Evolutionary conservation across 352 stramenopile species (phyloP), one percentile per base, ranked within the genome.

Genomic region (Phytophthora sansomeana): DNA sequence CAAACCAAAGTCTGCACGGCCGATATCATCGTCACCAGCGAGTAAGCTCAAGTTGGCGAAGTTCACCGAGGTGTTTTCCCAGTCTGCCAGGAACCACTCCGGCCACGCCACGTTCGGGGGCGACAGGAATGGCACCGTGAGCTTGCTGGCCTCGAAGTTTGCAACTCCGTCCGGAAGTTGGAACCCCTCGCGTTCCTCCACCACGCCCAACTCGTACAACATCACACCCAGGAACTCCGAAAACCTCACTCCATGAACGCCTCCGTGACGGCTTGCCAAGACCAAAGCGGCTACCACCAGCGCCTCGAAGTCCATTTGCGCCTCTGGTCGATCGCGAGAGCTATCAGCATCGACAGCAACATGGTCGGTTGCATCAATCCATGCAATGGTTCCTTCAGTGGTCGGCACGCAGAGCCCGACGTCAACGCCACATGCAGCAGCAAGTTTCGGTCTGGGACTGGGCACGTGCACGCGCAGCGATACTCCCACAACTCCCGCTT

Each of bases 91-190:
- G 44, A 52, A 61, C n/a, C 44, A 47, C 10, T 35, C 29, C 14
- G 53, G 41, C 11, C 53, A 61, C 17, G 3, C 13, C 17, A n/a
- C 17, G 26, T 60, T 61, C 4, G 41, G 29, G 5, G 39, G n/a
- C 17, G 53, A 53, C 33, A 52, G 29, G 53, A 61, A 52, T 9
- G 53, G 39, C n/a, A 55, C 10, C 10, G n/a, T 13, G 9, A 55
- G n/a, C 8, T 28, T 17, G 11, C 30, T 28, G n/a, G 29, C 13
- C 21, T 24, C 5, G 36, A 16, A 24, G 28, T 10, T 26, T n/a
- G 11, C 35, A 58, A 47, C 3, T 11, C 26, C 50, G 1, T 17
- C 35, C 9, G 29, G 30, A 11, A 55, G 30, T 30, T 54, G 7
- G 7, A 42, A 9, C 4, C 8, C 8, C 6, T 42, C n/a, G 9